Evolutionary conservation across 352 stramenopile genomes (phyloP), one percentile per base, ranked within the genome.

Genomic region (Globisporangium recalcitrans): DNA sequence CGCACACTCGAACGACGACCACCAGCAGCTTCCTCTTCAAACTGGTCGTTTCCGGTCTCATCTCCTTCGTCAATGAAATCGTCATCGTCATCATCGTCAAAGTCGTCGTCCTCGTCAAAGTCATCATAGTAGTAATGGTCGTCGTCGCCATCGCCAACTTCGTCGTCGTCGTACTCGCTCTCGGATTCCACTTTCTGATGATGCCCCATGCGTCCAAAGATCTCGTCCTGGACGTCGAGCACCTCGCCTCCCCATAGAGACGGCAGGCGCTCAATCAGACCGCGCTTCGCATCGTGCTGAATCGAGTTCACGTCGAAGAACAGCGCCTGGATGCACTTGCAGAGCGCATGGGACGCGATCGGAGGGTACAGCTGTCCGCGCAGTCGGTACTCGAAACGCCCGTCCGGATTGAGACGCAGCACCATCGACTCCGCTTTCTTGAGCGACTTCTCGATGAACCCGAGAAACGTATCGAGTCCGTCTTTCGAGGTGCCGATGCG

Each of bases 291-390:
- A 52, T 91, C 78, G 44, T 88, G 76, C 32, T 93, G 84, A 57
- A 93, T 91, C 9, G 84, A 88, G 56, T 90, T 91, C 36, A 68
- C 79, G 57, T 93, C 84, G 48, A 93, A 90, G 55, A 93, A 91
- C 21, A 93, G 58, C 1, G 78, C 73, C 58, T 89, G 82, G 21
- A 93, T 75, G 36, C 74, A 81, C 32, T 87, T 82, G 40, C 82
- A 90, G 31, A 93, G 67, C 32, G 75, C 67, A 40, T 76, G 72
- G 24, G 84, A 91, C 16, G 77, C 75, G 34, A 93, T 88, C 8
- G 82, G 83, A 19, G 82, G 84, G 58, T 91, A 91, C 49, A 84
- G 65, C 48, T 87, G 73, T 0, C 82, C 79, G 16, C 83, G 81
- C 2, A 90, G 53, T 27, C 82, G 80, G 42, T 87, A 91, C 61